A percentile compares a stretch with the other conserved stretches of the same genome.
Evolutionary conservation across 257 asterid species (phyloP).

Genomic region (Nicotiana attenuata): DNA sequence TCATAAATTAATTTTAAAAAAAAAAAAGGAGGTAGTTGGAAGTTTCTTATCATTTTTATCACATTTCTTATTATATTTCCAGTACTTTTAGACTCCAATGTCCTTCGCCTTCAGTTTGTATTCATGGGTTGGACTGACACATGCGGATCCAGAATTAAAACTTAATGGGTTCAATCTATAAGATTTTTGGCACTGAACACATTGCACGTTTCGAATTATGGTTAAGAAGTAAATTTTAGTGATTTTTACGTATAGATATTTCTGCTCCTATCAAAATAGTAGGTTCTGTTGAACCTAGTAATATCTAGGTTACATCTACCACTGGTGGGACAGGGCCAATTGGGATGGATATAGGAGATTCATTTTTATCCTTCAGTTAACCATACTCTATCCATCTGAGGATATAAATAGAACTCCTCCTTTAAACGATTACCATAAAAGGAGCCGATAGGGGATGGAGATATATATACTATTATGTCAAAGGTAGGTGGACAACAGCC

Average conservation of each 20-base stretch:
- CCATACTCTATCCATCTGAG: neutral
- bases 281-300: too few species aligned
- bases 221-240: too few species aligned
- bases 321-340: neutral
- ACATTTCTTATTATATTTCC: neutral
- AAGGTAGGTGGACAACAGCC: neutral
- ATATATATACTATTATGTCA: neutral
- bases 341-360: neutral
- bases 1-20: neutral
- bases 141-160: too few species aligned
- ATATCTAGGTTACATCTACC: too few species aligned
- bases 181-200: too few species aligned
- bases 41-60: neutral
- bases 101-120: neutral
- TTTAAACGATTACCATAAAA: neutral
- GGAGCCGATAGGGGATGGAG: neutral
- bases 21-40: neutral
- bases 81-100: neutral
- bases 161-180: too few species aligned
- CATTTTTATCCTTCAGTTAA: neutral
- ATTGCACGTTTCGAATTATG: too few species aligned
- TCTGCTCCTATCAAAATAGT: too few species aligned
- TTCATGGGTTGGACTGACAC: neutral
- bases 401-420: neutral
- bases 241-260: too few species aligned